These are phyloP conservation scores for Nigrograna mackinnonii DNA, from an alignment of 2,329 filamentous ascomycete species.

Conservation along the genomic window DNA sequence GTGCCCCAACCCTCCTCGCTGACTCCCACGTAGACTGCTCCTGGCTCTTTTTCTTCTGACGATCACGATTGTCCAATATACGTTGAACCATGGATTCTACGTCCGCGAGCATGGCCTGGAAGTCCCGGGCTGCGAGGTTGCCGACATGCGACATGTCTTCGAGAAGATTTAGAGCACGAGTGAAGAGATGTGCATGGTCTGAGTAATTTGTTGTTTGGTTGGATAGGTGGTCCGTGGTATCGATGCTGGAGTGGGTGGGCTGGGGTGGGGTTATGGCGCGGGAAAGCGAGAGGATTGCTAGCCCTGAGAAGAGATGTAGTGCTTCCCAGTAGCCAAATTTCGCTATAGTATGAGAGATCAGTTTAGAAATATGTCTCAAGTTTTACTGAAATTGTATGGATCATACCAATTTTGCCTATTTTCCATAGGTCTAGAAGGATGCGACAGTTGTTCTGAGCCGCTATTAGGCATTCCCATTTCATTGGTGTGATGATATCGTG, in stretches of 20 bases:
- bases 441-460: not conserved
- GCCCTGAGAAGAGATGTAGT: not conserved
- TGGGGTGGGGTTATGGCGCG: not conserved
- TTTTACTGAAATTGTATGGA: too few species aligned
- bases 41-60: not conserved
- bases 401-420: not conserved
- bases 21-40: not conserved
- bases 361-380: too few species aligned
- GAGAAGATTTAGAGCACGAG: not conserved
- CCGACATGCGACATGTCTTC: not conserved
- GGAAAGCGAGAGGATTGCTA: not conserved
- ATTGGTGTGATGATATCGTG: not conserved
- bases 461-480: not conserved
- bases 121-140: not conserved
- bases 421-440: not conserved
- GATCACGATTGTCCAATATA: not conserved
- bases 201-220: too few species aligned
- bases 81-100: not conserved
- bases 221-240: not conserved
- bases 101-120: not conserved
- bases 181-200: not conserved
- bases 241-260: not conserved
- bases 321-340: not conserved
- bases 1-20: not conserved
- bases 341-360: not conserved